Evolutionary conservation across 805 yeast genomes (phyloP).

Genomic region (Cyberlindnera euphorbiae): DNA sequence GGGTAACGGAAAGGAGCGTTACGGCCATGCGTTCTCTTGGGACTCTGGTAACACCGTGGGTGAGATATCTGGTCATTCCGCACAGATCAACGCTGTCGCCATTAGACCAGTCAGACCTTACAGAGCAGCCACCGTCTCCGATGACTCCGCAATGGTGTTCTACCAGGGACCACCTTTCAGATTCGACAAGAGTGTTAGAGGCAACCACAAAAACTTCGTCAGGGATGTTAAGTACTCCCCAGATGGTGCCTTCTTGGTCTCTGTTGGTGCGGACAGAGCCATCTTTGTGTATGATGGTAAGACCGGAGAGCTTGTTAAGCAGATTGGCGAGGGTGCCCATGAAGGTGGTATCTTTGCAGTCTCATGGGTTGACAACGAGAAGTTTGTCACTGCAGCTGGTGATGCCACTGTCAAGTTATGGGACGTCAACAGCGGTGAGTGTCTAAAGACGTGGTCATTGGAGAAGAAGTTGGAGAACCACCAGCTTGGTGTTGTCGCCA

Average conservation of each 20-base stretch:
- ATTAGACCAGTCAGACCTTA: conserved; percentile 82
- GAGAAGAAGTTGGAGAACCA: conserved; percentile 53
- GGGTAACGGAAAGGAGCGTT: conserved; percentile 88
- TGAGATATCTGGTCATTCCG: conserved; percentile 89
- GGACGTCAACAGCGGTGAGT: conserved; percentile 42
- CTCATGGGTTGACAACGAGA: conserved; percentile 57
- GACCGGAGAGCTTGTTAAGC: conserved; percentile 66
- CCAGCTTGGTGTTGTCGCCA: conserved; percentile 72
- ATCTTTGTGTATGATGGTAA: conserved; percentile 82
- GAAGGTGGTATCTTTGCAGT: conserved; percentile 79
- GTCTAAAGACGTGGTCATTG: conserved; percentile 47
- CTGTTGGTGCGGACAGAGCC: conserved; percentile 82
- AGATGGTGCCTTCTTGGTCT: conserved; percentile 66
- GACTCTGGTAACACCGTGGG: conserved; percentile 98
- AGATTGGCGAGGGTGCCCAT: conserved; percentile 44
- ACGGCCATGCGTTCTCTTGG: conserved; percentile 88
- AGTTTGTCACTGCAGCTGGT: conserved; percentile 78
- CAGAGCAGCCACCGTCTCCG: conserved; percentile 89
- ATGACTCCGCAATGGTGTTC: conserved; percentile 81
- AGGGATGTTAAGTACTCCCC: conserved; percentile 81
- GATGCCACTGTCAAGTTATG: conserved; percentile 72
- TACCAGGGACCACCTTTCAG: conserved; percentile 93
- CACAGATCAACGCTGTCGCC: conserved; percentile 76
- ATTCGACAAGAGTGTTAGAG: conserved; percentile 67
- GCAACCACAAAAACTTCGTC: conserved; percentile 71